phyloP scores from a whole-genome alignment of 2,329 filamentous ascomycete genomes.

The Arthrobotrys entomopaga region DNA sequence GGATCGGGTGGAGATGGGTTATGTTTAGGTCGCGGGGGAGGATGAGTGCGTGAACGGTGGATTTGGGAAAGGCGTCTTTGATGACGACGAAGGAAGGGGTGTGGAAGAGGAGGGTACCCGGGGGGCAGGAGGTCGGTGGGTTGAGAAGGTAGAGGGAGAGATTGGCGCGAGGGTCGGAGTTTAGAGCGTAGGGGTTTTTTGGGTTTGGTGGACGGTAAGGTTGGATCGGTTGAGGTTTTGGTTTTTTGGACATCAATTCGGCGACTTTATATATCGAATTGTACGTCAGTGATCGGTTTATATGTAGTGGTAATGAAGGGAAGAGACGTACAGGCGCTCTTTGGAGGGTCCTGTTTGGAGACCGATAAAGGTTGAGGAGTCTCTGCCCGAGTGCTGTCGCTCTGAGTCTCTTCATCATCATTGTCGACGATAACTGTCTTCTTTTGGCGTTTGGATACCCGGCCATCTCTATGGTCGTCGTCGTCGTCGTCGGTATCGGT shows the following conservation, averaged over 20 bases:
- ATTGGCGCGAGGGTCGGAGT: slow-evolving; percentile 65
- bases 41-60: slow-evolving; percentile 84
- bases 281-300: too few relatives aligned
- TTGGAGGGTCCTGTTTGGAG: not conserved
- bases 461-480: slow-evolving; percentile 11
- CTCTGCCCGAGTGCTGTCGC: slow-evolving; percentile 20
- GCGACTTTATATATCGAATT: slow-evolving; percentile 21
- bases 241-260: slow-evolving; percentile 45
- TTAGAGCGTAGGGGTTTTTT: slow-evolving; percentile 39
- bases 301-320: too few relatives aligned
- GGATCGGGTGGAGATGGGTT: slow-evolving; percentile 76
- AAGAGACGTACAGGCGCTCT: slow-evolving; percentile 36
- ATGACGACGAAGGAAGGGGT: slow-evolving; percentile 78
- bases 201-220: slow-evolving; percentile 12
- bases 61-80: slow-evolving; percentile 86
- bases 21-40: slow-evolving; percentile 76
- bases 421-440: slow-evolving; percentile 9
- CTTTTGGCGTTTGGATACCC: slow-evolving; percentile 23
- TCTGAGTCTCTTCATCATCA: slow-evolving; percentile 10
- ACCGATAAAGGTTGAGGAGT: not conserved
- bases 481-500: slow-evolving; percentile 22
- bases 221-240: slow-evolving; percentile 19
- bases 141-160: slow-evolving; percentile 74
- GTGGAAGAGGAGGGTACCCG: slow-evolving; percentile 72
- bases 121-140: slow-evolving; percentile 69